Percentiles rank a stretch among this genome's conserved stretches.
Evolutionary conservation across 1,284 basidiomycete genomes (phyloP).

Genomic region (Rhodotorula sp.): DNA sequence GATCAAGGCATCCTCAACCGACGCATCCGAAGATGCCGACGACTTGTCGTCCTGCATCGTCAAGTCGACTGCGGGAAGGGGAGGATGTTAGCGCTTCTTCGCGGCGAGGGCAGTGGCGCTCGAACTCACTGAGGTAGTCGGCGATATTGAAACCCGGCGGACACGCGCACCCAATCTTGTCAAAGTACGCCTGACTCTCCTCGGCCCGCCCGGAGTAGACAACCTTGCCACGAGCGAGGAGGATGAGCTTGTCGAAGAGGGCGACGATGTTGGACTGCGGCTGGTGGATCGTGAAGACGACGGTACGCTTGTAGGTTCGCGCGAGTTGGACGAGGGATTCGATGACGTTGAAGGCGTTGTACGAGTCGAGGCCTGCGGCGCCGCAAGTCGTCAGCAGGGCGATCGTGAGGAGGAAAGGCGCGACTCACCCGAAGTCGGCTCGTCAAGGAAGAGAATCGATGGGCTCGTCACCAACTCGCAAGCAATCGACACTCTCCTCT

Average conservation of each 20-base stretch:
- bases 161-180: constrained; percentile 73
- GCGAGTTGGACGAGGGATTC: constrained; percentile 83
- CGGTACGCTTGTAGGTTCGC: constrained; percentile 85
- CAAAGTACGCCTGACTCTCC: constrained; percentile 77
- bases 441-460: constrained; percentile 91
- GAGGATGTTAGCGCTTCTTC: background rate
- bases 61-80: constrained; percentile 64
- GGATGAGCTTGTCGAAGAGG: constrained; percentile 84
- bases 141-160: constrained; percentile 97
- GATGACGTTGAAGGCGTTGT: constrained; percentile 92
- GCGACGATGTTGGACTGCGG: constrained; percentile 97
- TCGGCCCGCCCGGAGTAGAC: constrained; percentile 77
- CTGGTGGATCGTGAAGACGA: constrained; percentile 96
- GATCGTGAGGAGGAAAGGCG: background rate
- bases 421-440: constrained; percentile 82
- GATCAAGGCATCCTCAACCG: constrained; percentile 20
- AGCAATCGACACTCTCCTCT: constrained; percentile 92
- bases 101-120: background rate
- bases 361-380: constrained; percentile 76
- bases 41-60: constrained; percentile 68
- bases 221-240: constrained; percentile 78
- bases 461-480: constrained; percentile 96
- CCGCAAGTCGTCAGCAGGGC: background rate
- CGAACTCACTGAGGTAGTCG: constrained; percentile 78
- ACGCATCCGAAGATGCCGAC: background rate